Base-by-base conservation (phyloP, 106 monocot genomes). In the Platanthera zijinensis region DNA sequence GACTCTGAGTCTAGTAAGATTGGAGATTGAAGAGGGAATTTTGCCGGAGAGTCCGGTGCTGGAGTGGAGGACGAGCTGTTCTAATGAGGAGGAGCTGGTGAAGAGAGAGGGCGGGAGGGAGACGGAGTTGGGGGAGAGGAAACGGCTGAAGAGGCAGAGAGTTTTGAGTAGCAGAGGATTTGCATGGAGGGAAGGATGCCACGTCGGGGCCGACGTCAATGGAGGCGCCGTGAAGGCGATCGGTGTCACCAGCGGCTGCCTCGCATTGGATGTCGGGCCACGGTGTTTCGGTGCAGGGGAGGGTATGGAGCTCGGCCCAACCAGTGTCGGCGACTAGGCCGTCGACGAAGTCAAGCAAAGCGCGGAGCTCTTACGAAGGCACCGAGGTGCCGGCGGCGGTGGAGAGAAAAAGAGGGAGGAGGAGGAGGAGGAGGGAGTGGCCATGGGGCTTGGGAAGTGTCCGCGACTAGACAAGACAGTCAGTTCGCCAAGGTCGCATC, bases 201-300 rank as follows among this genome's bases (percentile, higher is more conserved):
- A 85, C 76, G 45, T 91, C 91, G 6, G 85, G 84, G 66, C 88
- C 91, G 45, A 91, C 72, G 79, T 91, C 88, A 66, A 91, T 69
- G 52, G 50, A 82, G 82, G 88, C 86, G 64, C 86, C 91, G 53
- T 88, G 91, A 57, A 88, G 86, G 32, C 7, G 5, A 12, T 39
- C 67, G 0, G 25, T 0, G 10, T 39, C 32, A 8, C 10, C 12
- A 10, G 10, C 32, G 32, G 30, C 67, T 22, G 82, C 9, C 88
- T 91, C 91, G 69, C 91, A 91, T 75, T 84, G 88, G 79, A 91
- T 74, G 4, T 88, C 88, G 0, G 88, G 91, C 88, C 88, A 91
- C 51, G 91, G 91, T 13, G 91, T 88, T 67, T 88, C 88, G 6
- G 91, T 85, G 80, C 91, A 91, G 18, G 91, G 91, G 52, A 76